Evolutionary conservation across 805 yeast genomes (phyloP), one percentile per base, ranked within the genome.

Genomic region (Hanseniaspora guilliermondii): DNA sequence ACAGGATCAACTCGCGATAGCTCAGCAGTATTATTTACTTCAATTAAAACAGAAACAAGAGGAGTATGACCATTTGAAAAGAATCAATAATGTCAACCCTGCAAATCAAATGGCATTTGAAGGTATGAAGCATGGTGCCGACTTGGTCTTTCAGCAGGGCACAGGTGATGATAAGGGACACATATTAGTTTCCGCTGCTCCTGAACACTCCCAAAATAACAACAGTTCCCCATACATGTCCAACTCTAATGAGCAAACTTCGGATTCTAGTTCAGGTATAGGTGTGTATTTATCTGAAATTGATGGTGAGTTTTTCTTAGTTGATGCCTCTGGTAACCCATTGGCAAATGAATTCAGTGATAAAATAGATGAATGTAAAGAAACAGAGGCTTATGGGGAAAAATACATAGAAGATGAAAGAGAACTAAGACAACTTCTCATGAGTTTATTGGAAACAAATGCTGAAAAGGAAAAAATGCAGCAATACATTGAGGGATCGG

Each of bases 321-420:
- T 60, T 27, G 63, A 60, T 47, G 57, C 58, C 1, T 41, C 50
- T 14, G 48, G 53, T 14, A 53, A 50, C 37, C 42, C 57, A 14
- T 40, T 60, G 27, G 56, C 60, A 25, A 56, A 58, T 27, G 61
- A 62, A 57, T 14, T 56, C 55, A 48, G 39, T 59, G 56, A 33
- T 56, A 17, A 48, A 55, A 11, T 30, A 35, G 33, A 44, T 30
- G 47, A 44, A 11, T 36, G 25, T 7, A 41, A 45, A 14, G 50
- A 53, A 53, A 47, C 27, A 56, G 49, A 35, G 14, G 33, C 4
- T 3, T 53, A 53, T 25, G 58, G 53, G 14, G 46, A 32, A 9
- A 46, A 36, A 6, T 36, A 24, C 21, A 32, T 9, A n/a, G 49
- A 52, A 35, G 55, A 52, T 37, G 55, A 52, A 44, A 52, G 37